Percentiles rank a stretch among this genome's conserved stretches.
Evolutionary conservation across 106 monocot species (phyloP).

Genomic region (Dendrobium chrysotoxum): DNA sequence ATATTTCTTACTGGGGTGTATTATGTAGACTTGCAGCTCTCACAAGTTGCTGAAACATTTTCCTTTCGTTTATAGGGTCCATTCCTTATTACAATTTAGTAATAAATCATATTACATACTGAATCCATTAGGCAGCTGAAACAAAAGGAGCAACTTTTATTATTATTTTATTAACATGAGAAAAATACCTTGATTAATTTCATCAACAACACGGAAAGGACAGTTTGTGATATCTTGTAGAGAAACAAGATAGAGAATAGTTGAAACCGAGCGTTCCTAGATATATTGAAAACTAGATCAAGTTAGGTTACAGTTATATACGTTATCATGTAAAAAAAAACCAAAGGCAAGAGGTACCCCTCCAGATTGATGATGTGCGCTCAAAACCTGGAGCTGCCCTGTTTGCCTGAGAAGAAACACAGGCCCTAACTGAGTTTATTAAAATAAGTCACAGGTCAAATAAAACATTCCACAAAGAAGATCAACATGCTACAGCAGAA

Average conservation of each 20-base stretch:
- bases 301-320: neutral
- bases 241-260: conserved; percentile 95
- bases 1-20: conserved; percentile 80
- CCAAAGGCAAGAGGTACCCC: conserved; percentile 32
- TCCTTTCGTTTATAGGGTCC: conserved; percentile 97
- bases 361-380: conserved; percentile 97
- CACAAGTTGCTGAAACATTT: conserved; percentile 99
- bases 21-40: conserved; percentile 84
- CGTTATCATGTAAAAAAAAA: neutral
- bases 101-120: neutral
- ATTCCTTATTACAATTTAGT: conserved; percentile 45
- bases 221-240: conserved; percentile 99
- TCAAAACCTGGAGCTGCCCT: conserved; percentile 82
- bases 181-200: conserved; percentile 87
- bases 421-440: neutral
- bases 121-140: neutral
- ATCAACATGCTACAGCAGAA: neutral
- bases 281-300: neutral
- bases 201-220: conserved; percentile 97
- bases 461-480: neutral
- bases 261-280: conserved; percentile 93
- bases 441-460: neutral
- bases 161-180: neutral
- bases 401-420: conserved; percentile 54
- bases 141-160: neutral